Conservation (phyloP, 2,329 filamentous ascomycete genomes). For the Aspergillus novoparasiticus region DNA sequence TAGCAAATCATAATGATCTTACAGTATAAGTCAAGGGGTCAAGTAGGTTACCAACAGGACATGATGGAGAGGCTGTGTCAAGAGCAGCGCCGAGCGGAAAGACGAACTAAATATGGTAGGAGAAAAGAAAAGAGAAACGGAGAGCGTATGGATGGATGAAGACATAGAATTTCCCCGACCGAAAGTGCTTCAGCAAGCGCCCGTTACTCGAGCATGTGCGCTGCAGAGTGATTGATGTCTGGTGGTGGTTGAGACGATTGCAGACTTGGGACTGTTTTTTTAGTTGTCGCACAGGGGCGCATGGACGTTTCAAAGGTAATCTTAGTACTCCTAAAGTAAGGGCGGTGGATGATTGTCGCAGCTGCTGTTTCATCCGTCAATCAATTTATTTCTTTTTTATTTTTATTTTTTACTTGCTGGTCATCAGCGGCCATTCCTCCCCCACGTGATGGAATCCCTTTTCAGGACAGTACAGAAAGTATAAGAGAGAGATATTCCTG, state of each 20-base stretch:
- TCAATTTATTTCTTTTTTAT: not conserved
- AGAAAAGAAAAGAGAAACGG: not conserved
- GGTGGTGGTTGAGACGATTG: not conserved
- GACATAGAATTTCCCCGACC: constrained; percentile 1
- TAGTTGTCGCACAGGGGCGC: constrained; percentile 1
- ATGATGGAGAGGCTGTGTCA: constrained; percentile 7
- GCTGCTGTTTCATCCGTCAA: constrained; percentile 3
- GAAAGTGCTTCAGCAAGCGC: constrained; percentile 2
- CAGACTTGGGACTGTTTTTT: not conserved
- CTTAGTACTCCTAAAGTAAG: not conserved
- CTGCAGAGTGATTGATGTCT: not conserved
- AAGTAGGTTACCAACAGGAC: not conserved
- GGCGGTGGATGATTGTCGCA: constrained; percentile 4
- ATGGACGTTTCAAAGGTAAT: constrained; percentile 3
- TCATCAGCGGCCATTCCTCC: not conserved
- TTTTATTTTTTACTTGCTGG: not conserved
- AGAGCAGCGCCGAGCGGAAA: not conserved
- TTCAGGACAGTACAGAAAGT: not conserved
- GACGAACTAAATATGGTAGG: not conserved
- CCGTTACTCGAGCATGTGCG: not conserved
- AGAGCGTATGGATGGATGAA: not conserved
- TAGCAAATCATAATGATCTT: constrained; percentile 8
- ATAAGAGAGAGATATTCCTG: not conserved
- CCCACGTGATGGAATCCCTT: not conserved
- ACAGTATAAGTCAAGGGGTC: not conserved